These are phyloP conservation scores for Fusarium abutilonis DNA, from an alignment of 2,329 filamentous ascomycete genomes.

Conservation along the genomic window DNA sequence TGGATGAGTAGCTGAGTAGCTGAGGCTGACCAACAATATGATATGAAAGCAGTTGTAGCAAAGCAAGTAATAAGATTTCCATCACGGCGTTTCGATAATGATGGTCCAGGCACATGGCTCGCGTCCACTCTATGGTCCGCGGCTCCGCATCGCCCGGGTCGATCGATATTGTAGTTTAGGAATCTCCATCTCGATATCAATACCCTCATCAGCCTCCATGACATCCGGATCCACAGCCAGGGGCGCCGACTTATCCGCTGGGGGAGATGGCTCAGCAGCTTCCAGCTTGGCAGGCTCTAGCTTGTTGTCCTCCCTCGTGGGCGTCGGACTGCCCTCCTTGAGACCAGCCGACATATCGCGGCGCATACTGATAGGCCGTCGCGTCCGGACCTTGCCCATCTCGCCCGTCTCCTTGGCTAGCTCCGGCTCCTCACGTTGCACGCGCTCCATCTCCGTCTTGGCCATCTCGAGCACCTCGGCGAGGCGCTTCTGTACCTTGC, in stretches of 20 bases:
- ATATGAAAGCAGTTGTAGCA: conserved; percentile 12
- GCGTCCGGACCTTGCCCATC: conserved; percentile 57
- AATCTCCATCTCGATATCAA: conserved; percentile 52
- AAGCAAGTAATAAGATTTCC: background rate
- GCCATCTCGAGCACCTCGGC: conserved; percentile 70
- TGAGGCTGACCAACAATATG: conserved; percentile 23
- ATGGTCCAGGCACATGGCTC: conserved; percentile 36
- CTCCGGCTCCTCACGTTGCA: conserved; percentile 63
- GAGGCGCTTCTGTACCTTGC: conserved; percentile 73
- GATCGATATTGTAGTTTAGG: conserved; percentile 57
- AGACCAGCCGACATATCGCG: conserved; percentile 52
- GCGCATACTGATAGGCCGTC: conserved; percentile 64
- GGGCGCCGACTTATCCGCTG: conserved; percentile 32
- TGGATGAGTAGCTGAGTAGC: conserved; percentile 24
- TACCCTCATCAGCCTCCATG: conserved; percentile 56
- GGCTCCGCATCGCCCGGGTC: conserved; percentile 53
- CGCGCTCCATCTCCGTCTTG: conserved; percentile 66
- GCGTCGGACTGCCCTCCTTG: conserved; percentile 42
- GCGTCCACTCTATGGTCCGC: conserved; percentile 43
- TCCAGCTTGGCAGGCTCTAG: conserved; percentile 43
- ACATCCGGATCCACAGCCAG: conserved; percentile 50
- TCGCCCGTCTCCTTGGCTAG: conserved; percentile 53
- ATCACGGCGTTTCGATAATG: conserved; percentile 26
- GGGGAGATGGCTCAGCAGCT: conserved; percentile 31
- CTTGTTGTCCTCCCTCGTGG: conserved; percentile 41